Base-by-base conservation (phyloP, 225 moss, liverwort and hornwort genomes). In the Pseudoscleropodium purum region DNA sequence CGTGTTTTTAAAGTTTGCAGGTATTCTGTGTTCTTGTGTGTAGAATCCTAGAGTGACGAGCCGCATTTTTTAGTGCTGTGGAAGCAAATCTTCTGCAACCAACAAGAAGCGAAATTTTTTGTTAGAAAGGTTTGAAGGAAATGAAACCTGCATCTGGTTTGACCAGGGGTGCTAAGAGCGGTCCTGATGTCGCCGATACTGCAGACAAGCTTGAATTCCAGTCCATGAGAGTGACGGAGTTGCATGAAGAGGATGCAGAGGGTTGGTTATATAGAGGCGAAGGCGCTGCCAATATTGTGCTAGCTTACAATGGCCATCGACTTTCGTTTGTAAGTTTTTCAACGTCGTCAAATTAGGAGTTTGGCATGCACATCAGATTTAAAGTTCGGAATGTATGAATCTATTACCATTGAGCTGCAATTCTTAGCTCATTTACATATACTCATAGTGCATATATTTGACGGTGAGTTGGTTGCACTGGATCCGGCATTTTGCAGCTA, bases 221-320 rank as follows among this genome's bases (percentile, higher is more conserved):
- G 63, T 70, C 86, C 45, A 75, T 93, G 90, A 92, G 86, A 88
- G 85, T 56, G 21, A 89, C 86, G 77, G 92, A 93, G 49, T 89
- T 94, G 91, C 90, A 78, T 73, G 92, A 92, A 85, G 90, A 90
- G 82, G 98, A 96, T 75, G 97, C 94, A 65, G 93, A 92, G 60
- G 95, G 95, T 79, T 99, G 97, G 96, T 82, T 88, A 10, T 97
- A 99, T 84, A 91, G 99, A 93, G 97, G 99, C 51, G 96, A 97
- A 95, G 96, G 97, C 26, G 97, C 96, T 47, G 97, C 99, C n/a
- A 99, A 96, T 81, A 91, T 99, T 12, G 97, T 97, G 77, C 90
- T 99, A 34, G 95, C 93, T 26, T 99, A 99, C 90, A 74, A 89
- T 47, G 98, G 99, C 77, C 91, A 87, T n/a, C 91, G 96, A 86